Conservation (phyloP, 2,329 filamentous ascomycete species). For the Chaetomium olivaceum region DNA sequence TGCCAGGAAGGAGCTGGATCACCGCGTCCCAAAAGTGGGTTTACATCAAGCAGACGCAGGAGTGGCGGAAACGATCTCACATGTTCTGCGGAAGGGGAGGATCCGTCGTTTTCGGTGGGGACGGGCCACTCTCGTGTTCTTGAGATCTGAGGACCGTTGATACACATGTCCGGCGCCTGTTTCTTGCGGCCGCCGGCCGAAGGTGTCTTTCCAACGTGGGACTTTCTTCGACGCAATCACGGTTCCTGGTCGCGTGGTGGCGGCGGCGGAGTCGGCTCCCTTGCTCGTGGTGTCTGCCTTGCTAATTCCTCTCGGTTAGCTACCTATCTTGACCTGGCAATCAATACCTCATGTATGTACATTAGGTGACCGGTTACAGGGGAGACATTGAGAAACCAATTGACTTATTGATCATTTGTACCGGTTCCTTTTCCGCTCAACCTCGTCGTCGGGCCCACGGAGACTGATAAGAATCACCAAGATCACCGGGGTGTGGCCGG, state of each 20-base stretch:
- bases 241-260: not conserved
- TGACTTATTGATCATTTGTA: not conserved
- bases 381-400: not conserved
- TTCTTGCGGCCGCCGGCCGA: not conserved
- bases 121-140: not conserved
- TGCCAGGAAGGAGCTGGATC: constrained; percentile 58
- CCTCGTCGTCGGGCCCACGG: too few relatives aligned
- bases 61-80: constrained; percentile 24
- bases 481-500: not conserved
- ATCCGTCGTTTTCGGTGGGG: not conserved
- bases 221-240: not conserved
- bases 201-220: not conserved
- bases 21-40: constrained; percentile 48
- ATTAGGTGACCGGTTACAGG: not conserved
- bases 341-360: too few relatives aligned
- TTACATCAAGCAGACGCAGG: constrained; percentile 45
- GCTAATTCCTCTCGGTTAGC: not conserved
- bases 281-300: constrained; percentile 5
- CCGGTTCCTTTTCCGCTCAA: not conserved
- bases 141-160: not conserved
- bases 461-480: not conserved
- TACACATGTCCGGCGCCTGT: not conserved
- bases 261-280: constrained; percentile 5
- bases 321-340: not conserved
- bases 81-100: not conserved